Percentiles rank a stretch among this genome's conserved stretches.
phyloP scores from a whole-genome alignment of 2,329 filamentous ascomycete species.

The Fusarium tupiense region DNA sequence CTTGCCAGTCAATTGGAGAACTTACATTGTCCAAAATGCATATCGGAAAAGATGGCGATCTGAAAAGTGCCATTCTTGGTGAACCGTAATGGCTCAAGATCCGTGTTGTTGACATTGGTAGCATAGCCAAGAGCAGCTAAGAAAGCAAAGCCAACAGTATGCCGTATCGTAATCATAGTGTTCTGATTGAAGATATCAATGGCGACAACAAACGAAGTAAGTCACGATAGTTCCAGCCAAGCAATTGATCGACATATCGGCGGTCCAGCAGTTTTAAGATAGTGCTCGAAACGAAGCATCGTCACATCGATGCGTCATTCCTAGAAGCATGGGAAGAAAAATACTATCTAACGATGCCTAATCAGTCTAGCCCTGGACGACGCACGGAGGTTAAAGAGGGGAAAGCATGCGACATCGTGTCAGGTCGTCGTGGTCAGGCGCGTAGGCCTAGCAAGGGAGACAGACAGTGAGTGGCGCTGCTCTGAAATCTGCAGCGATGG shows the following conservation, averaged over 20 bases:
- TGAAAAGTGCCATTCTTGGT: slow-evolving; percentile 35
- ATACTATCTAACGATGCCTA: slow-evolving; percentile 2
- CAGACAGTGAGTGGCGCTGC: background rate
- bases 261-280: slow-evolving; percentile 13
- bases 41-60: slow-evolving; percentile 38
- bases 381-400: slow-evolving; percentile 3
- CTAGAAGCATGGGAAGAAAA: background rate
- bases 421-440: background rate
- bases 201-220: too few relatives aligned
- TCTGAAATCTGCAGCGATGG: background rate
- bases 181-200: background rate
- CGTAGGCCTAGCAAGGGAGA: background rate
- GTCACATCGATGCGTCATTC: slow-evolving; percentile 22
- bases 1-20: background rate
- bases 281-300: background rate
- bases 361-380: slow-evolving; percentile 4
- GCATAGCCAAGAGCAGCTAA: slow-evolving; percentile 6
- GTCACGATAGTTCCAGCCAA: background rate
- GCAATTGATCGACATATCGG: background rate
- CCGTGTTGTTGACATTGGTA: slow-evolving; percentile 12
- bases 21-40: slow-evolving; percentile 40
- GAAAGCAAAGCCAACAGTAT: background rate
- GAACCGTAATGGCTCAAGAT: slow-evolving; percentile 30
- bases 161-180: background rate
- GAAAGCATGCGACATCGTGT: background rate